These are phyloP conservation scores for Irpex lacteus DNA, from an alignment of 1,284 basidiomycete genomes.

Conservation along the genomic window DNA sequence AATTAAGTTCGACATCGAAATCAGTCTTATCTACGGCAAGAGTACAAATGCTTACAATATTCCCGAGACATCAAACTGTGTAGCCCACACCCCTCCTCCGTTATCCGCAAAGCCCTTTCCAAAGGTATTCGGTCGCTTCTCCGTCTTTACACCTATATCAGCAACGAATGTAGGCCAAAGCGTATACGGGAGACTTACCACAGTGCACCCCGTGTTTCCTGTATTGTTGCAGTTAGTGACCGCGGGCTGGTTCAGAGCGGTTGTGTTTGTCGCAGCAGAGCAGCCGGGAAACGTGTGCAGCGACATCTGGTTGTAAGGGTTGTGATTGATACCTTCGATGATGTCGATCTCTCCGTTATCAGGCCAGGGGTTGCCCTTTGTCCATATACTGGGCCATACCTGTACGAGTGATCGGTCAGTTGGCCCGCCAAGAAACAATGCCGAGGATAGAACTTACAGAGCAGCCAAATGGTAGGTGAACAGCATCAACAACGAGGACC, in stretches of 20 bases:
- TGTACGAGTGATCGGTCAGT: slow-evolving; percentile 8
- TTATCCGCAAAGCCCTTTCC: slow-evolving; percentile 50
- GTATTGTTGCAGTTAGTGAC: slow-evolving; percentile 36
- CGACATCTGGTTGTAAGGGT: slow-evolving; percentile 45
- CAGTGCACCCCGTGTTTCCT: slow-evolving; percentile 49
- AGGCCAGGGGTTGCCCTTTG: slow-evolving; percentile 52
- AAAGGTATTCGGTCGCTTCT: slow-evolving; percentile 49
- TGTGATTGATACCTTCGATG: slow-evolving; percentile 43
- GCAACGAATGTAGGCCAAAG: background rate
- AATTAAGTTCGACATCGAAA: background rate
- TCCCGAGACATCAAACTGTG: slow-evolving; percentile 56
- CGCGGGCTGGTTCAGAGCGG: slow-evolving; percentile 21
- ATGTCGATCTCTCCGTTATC: slow-evolving; percentile 57
- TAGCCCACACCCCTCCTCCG: slow-evolving; percentile 65
- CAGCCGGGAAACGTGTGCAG: slow-evolving; percentile 43
- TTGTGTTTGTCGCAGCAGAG: slow-evolving; percentile 26
- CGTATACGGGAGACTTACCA: slow-evolving; percentile 21
- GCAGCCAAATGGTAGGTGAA: slow-evolving; percentile 59
- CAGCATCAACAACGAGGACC: slow-evolving; percentile 57
- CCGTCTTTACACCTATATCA: slow-evolving; percentile 21
- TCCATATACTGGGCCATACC: slow-evolving; percentile 60
- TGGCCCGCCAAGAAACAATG: background rate
- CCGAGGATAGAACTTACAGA: slow-evolving; percentile 31
- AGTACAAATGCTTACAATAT: slow-evolving; percentile 18
- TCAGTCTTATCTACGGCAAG: slow-evolving; percentile 6